Conservation (phyloP, 1,284 basidiomycete genomes). For the Moesziomyces globuligerus region DNA sequence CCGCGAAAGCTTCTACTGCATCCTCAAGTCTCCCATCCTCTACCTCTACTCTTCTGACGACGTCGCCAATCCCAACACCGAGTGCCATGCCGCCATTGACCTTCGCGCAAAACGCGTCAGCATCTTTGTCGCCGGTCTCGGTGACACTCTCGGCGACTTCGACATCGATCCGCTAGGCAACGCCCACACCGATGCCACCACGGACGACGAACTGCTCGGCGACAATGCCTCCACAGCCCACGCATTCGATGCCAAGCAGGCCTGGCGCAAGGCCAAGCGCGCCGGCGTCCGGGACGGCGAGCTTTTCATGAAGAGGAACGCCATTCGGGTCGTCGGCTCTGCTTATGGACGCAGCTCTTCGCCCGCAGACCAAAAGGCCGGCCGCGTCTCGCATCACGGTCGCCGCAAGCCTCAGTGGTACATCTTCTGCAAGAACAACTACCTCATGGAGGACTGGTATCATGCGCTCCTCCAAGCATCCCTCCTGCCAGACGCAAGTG, state of each 20-base stretch:
- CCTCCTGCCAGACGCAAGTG: constrained; percentile 69
- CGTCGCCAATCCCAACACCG: constrained; percentile 48
- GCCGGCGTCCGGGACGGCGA: constrained; percentile 58
- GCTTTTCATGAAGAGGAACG: constrained; percentile 64
- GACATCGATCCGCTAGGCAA: constrained; percentile 17
- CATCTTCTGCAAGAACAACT: constrained; percentile 62
- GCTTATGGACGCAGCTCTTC: constrained; percentile 12
- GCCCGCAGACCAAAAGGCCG: constrained; percentile 12
- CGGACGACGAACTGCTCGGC: constrained; percentile 17
- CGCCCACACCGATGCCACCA: constrained; percentile 6
- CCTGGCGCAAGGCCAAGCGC: constrained; percentile 41
- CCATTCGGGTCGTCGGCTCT: constrained; percentile 57
- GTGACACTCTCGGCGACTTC: constrained; percentile 60
- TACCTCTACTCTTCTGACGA: constrained; percentile 65
- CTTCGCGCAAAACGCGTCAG: constrained; percentile 62
- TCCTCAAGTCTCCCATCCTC: constrained; percentile 63
- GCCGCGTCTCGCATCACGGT: constrained; percentile 4
- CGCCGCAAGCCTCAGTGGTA: constrained; percentile 59
- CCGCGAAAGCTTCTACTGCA: constrained; percentile 56
- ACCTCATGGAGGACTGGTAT: constrained; percentile 85
- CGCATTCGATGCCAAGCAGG: constrained; percentile 13
- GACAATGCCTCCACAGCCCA: constrained; percentile 17
- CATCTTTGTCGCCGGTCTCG: constrained; percentile 55
- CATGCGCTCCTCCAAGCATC: constrained; percentile 81
- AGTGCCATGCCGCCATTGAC: constrained; percentile 64